A percentile compares a stretch with the other conserved stretches of the same genome.
phyloP scores from a whole-genome alignment of 306 rosid species.

The Pterocarpus santalinus region DNA sequence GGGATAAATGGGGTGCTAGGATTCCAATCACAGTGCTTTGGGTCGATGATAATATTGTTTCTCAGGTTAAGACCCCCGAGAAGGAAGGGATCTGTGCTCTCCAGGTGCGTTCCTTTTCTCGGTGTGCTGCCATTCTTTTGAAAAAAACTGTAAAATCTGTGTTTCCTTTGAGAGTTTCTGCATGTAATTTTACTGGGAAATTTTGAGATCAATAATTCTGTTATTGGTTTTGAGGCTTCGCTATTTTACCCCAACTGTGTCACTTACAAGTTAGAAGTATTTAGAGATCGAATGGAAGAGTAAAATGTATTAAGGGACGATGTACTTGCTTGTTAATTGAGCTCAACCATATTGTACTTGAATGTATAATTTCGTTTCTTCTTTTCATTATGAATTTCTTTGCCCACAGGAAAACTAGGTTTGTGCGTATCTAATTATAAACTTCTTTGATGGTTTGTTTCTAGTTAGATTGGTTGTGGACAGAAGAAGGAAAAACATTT shows the following conservation, averaged over 20 bases:
- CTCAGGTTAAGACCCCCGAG: slow-evolving; percentile 87
- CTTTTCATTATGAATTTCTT: neutral
- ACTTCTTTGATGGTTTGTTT: slow-evolving; percentile 50
- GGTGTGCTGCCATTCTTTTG: neutral
- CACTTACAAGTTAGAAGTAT: neutral
- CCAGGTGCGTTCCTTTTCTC: slow-evolving; percentile 64
- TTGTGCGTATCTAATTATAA: slow-evolving; percentile 47
- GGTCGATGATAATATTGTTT: slow-evolving; percentile 96
- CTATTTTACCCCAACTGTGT: neutral
- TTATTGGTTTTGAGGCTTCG: neutral
- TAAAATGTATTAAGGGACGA: neutral
- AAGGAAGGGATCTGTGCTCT: slow-evolving; percentile 80
- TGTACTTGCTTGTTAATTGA: slow-evolving; percentile 2
- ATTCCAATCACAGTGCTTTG: slow-evolving; percentile 84
- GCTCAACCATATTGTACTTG: neutral
- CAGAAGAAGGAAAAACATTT: slow-evolving; percentile 95
- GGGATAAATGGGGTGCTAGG: slow-evolving; percentile 99
- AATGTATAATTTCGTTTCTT: neutral
- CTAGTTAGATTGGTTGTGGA: slow-evolving; percentile 99
- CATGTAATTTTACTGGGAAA: neutral
- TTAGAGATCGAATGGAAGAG: neutral
- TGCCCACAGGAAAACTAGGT: neutral
- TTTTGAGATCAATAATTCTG: neutral
- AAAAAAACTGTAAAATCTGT: neutral
- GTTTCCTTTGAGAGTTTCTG: neutral